These are phyloP conservation scores for Verticillium nonalfalfae DNA, from an alignment of 2,329 filamentous ascomycete species.

Conservation along the genomic window DNA sequence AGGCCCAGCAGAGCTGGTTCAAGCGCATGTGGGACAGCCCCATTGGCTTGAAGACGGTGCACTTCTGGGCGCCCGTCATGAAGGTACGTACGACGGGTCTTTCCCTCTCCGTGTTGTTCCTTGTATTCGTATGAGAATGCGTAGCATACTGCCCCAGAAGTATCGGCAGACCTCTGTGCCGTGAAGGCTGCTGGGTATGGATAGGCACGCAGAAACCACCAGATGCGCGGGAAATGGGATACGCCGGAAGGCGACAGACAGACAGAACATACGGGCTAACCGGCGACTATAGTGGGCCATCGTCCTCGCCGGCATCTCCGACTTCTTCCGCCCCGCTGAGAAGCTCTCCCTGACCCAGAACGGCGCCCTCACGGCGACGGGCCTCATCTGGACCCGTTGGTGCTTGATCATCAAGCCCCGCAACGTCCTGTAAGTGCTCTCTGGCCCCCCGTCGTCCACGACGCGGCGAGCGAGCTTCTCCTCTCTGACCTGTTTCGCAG, in stretches of 20 bases:
- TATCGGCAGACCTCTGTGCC: too few relatives aligned
- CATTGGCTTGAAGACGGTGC: slow-evolving; percentile 83
- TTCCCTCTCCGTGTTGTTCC: too few relatives aligned
- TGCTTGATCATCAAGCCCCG: slow-evolving; percentile 93
- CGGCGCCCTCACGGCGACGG: slow-evolving; percentile 80
- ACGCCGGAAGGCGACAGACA: too few relatives aligned
- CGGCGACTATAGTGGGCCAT: slow-evolving; percentile 68
- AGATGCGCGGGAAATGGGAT: too few relatives aligned
- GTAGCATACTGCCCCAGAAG: too few relatives aligned
- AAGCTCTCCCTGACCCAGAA: slow-evolving; percentile 94
- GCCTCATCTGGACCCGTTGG: slow-evolving; percentile 97
- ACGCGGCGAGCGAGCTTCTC: neutral
- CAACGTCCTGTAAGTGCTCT: slow-evolving; percentile 69
- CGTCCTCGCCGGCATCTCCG: slow-evolving; percentile 85
- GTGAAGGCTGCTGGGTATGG: too few relatives aligned
- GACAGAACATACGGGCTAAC: neutral
- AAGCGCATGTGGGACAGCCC: slow-evolving; percentile 80
- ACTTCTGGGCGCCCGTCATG: slow-evolving; percentile 99
- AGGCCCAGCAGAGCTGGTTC: slow-evolving; percentile 50
- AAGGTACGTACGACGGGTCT: slow-evolving; percentile 41
- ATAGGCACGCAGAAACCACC: too few relatives aligned
- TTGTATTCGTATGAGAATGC: too few relatives aligned
- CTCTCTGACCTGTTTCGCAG: slow-evolving; percentile 29
- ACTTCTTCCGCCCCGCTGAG: slow-evolving; percentile 85
- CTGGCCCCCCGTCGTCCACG: neutral